A percentile compares a stretch with the other conserved stretches of the same genome.
phyloP scores from a whole-genome alignment of 179 eudicot genomes.

The Pouteria campechiana region DNA sequence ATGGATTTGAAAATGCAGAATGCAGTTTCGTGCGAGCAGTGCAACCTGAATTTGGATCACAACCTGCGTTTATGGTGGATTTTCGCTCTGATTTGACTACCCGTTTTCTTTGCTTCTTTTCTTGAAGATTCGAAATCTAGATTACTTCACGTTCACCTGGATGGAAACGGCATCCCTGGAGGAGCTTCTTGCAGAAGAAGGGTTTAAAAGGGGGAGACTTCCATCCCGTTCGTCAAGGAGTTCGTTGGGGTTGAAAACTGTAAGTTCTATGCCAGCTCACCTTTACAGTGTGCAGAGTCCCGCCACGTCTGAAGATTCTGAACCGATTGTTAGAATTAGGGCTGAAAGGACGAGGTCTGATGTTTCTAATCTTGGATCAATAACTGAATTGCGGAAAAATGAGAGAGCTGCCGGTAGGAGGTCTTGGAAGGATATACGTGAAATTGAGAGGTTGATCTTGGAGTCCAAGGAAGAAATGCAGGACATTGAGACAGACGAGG shows the following conservation, averaged over 20 bases:
- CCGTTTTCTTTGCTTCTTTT: background rate
- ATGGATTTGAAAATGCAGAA: no score
- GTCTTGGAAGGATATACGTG: no score
- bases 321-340: constrained; percentile 8
- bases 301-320: constrained; percentile 8
- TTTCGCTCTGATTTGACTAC: no score
- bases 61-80: no score
- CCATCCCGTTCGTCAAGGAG: constrained; percentile 11
- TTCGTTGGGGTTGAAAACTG: constrained; percentile 10
- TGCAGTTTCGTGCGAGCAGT: no score
- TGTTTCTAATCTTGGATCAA: constrained; percentile 2
- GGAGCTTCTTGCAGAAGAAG: constrained; percentile 40
- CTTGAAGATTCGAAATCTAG: background rate
- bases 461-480: no score
- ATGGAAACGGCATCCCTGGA: constrained; percentile 33
- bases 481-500: no score
- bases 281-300: background rate
- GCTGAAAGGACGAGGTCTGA: constrained; percentile 30
- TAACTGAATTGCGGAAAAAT: constrained; percentile 9
- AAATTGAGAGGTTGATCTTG: no score
- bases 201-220: constrained; percentile 25
- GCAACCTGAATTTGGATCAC: no score
- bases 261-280: constrained; percentile 8
- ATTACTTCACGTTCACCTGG: no score
- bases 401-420: no score